These are phyloP conservation scores for Leucogyrophana mollusca DNA, from an alignment of 768 basidiomycete species.

Conservation along the genomic window DNA sequence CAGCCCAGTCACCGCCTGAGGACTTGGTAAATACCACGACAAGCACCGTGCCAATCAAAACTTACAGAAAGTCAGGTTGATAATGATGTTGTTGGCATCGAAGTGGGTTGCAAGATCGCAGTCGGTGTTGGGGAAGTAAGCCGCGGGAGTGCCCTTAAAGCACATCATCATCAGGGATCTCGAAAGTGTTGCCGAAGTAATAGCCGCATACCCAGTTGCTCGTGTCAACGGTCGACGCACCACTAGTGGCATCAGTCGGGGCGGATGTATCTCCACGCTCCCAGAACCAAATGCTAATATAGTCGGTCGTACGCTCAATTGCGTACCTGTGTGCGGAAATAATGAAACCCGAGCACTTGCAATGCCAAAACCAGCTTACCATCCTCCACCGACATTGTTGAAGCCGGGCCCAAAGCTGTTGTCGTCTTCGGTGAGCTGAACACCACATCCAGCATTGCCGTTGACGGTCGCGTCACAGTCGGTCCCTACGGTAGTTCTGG, in stretches of 20 bases:
- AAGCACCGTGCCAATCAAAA: not conserved
- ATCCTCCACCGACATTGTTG: conserved; percentile 38
- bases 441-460: conserved; percentile 39
- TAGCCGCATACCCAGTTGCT: conserved; percentile 18
- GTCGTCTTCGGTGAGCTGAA: conserved; percentile 17
- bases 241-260: conserved; percentile 31
- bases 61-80: conserved; percentile 33
- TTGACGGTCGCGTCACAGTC: conserved; percentile 22
- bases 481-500: conserved; percentile 18
- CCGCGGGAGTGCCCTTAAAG: conserved; percentile 30
- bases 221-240: conserved; percentile 16
- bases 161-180: not conserved
- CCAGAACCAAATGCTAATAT: conserved; percentile 44
- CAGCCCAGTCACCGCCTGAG: conserved; percentile 30
- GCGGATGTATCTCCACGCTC: conserved; percentile 27
- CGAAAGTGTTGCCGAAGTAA: not conserved
- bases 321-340: too few relatives aligned
- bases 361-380: conserved; percentile 26
- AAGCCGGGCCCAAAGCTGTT: conserved; percentile 29
- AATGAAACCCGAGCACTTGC: too few relatives aligned
- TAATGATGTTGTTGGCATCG: conserved; percentile 30
- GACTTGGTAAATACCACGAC: not conserved
- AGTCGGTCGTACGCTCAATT: conserved; percentile 29
- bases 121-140: conserved; percentile 37
- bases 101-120: conserved; percentile 39